Evolutionary conservation across 1,139 yeast genomes (phyloP), one percentile per base, ranked within the genome.

Genomic region (Trichomonascaceae sp.): DNA sequence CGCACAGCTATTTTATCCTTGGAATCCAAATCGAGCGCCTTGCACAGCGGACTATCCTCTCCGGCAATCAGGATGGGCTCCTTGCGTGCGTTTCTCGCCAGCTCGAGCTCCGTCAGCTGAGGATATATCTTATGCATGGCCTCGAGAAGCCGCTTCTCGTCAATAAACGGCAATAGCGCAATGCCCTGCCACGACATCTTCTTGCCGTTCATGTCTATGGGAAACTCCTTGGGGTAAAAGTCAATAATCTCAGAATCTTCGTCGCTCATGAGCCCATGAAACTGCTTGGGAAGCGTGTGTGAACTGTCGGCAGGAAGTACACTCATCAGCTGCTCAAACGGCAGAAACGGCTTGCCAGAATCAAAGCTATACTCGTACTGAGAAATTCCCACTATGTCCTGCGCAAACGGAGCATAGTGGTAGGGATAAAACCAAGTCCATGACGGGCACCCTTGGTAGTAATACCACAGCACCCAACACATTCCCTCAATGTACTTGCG

Each of bases 361-460:
- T 69, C 66, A 51, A 89, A 87, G 27, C 62, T 58, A 30, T 87
- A 66, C 1, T 77, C 66, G 28, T 78, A 56, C 23, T 69, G 74
- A 1, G 69, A 66, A 29, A 85, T 59, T 33, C 74, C 70, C 3
- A 58, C 62, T 49, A 92, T 79, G 54, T 92, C 99, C 5, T 79
- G 69, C 0, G 97, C 97, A 65, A 89, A 85, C 14, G 99, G 99
- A 0, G 98, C 97, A 59, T 92, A 92, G 54, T 92, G 98, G 53
- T 77, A 89, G 0, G 97, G 98, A 49, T 78, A 92, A 56, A 74
- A 92, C 98, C 98, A 92, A 37, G 77, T 79, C 99, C 99, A 92
- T 0, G 97, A 87, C 0, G 95, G 93, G 59, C 97, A 89, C 3
- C 96, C 97, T 59, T 89, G 98, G 54, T 82, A 89, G 59, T 92